Evolutionary conservation across 106 monocot genomes (phyloP), one percentile per base, ranked within the genome.

Genomic region (Acorus calamus): DNA sequence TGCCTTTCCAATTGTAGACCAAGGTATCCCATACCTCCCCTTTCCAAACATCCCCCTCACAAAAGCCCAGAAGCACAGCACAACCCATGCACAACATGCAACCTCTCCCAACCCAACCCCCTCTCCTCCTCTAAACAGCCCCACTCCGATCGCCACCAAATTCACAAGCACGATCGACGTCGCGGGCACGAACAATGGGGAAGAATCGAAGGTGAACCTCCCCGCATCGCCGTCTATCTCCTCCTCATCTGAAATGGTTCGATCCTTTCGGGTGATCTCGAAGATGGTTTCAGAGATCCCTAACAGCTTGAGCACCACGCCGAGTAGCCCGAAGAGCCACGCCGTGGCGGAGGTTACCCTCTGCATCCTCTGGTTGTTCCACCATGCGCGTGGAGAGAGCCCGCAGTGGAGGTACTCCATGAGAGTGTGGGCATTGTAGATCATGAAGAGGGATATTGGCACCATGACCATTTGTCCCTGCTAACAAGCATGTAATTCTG

Each of bases 301-400:
- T 0, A 82, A n/a, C 14, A 59, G 28, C 56, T 82, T 82, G 51
- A 79, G 63, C 47, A 79, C 7, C 12, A 70, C 86, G 5, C 60
- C 50, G 51, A 80, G 62, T 14, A 83, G 56, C 14, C 77, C 86
- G 11, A 83, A 49, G 45, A 87, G 69, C 54, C 68, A 83, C 0
- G 82, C 44, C 4, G 79, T 74, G 0, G 56, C 2, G 4, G 67
- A 52, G 42, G 2, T 3, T 53, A 87, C 79, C 52, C 76, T 11
- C 44, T 50, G 52, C 86, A 87, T 87, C 11, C 77, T 44, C 9
- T 79, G 74, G 71, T 83, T 83, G 82, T 87, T 87, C 82, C 82
- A 87, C 77, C 82, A 87, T 11, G 73, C 44, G 0, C 76, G 76
- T 4, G 62, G 0, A 0, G 82, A 74, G 56, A 74, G 60, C 0